Evolutionary conservation across 2,329 filamentous ascomycete species (phyloP), one percentile per base, ranked within the genome.

Genomic region (Clonostachys chloroleuca): DNA sequence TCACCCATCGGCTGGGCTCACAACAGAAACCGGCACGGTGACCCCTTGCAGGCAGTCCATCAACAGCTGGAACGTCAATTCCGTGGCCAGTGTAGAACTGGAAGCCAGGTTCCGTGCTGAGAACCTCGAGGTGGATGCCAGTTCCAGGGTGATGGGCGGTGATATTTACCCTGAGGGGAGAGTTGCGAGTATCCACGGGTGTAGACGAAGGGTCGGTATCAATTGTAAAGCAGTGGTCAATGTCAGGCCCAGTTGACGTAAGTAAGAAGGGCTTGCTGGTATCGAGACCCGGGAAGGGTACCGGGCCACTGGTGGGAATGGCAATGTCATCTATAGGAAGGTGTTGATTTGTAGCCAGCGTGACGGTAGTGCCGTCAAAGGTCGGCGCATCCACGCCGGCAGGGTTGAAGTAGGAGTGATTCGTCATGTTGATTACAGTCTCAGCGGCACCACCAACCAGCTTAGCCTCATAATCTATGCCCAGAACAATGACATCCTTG

Each of bases 41-140:
- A 0, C 77, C 80, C 43, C 89, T 79, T 1, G 85, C 83, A 0
- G 86, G 81, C 30, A 80, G 66, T 3, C 75, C 75, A n/a, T 74
- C 76, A 5, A 83, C 73, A 33, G 73, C 85, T 0, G 88, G 86
- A 12, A 95, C 86, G 57, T 94, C 73, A 54, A 95, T 91, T 60
- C 84, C 86, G 61, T 88, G 86, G 54, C 92, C 94, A 0, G 91
- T 95, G 70, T 97, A 97, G 71, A 96, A 95, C 67, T 97, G 92
- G 75, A 96, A 97, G 0, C 90, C 89, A 0, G 94, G 94, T 73
- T 97, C 92, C 0, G 92, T 97, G 72, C 89, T 94, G 59, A 83
- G 74, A 6, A 96, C 86, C 66, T 96, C 89, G 44, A 97, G 81
- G 63, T 95, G 86, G 54, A 96, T 77, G 52, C 83, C 81, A 30